Percentiles rank a stretch among this genome's conserved stretches.
phyloP scores from a whole-genome alignment of 2,329 filamentous ascomycete species.

The Ceratocystis smalleyi region DNA sequence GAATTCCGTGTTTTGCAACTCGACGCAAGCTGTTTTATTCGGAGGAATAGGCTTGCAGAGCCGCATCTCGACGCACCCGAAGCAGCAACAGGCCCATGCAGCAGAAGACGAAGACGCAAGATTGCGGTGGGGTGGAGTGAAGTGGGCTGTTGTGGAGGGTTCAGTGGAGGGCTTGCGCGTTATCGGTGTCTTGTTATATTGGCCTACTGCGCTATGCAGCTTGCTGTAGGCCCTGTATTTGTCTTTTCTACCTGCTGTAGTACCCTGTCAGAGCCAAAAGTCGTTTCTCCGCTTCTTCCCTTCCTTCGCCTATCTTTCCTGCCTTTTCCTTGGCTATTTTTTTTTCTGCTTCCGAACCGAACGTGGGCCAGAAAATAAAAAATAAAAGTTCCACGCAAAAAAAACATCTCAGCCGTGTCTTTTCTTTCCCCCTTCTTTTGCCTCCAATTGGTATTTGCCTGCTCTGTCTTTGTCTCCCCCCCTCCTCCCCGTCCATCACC shows the following conservation, averaged over 20 bases:
- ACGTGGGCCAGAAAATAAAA: background rate
- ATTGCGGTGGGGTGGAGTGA: no score
- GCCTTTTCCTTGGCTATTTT: slow-evolving; percentile 8
- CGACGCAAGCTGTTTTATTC: no score
- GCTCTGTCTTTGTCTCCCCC: slow-evolving; percentile 1
- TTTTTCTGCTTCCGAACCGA: slow-evolving; percentile 4
- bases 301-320: slow-evolving; percentile 7
- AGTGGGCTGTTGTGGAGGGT: no score
- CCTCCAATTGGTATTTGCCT: slow-evolving; percentile 16
- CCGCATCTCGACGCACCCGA: no score
- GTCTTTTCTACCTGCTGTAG: background rate
- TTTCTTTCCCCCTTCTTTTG: slow-evolving; percentile 11
- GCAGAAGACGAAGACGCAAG: no score
- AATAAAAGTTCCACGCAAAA: slow-evolving; percentile 1
- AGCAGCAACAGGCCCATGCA: no score
- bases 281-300: slow-evolving; percentile 16
- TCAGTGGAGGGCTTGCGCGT: background rate
- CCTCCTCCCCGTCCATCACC: background rate
- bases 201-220: background rate
- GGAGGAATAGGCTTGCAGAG: no score
- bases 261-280: background rate
- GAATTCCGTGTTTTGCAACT: no score
- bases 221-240: background rate
- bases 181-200: no score
- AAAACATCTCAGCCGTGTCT: slow-evolving; percentile 8